phyloP scores from a whole-genome alignment of 129 eudicot species.

The Tanacetum coccineum region DNA sequence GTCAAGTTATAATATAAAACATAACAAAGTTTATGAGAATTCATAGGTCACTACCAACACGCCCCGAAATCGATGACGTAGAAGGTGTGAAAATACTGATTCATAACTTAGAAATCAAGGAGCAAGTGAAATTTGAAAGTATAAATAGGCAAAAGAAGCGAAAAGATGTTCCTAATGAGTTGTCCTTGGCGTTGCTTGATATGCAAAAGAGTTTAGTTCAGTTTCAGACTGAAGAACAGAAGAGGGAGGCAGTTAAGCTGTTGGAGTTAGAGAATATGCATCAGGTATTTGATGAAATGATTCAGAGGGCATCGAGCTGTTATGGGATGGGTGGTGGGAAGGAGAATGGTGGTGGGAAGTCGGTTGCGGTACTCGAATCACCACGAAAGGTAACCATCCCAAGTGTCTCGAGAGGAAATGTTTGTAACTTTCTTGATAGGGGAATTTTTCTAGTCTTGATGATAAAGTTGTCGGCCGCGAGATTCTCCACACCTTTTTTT shows the following conservation, averaged over 20 bases:
- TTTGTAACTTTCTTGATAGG: no score
- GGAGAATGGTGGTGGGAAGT: constrained; percentile 17
- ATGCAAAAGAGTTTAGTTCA: constrained; percentile 56
- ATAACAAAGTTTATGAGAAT: no score
- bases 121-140: constrained; percentile 50
- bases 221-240: constrained; percentile 67
- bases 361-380: no score
- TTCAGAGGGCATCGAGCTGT: constrained; percentile 70
- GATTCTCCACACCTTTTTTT: no score
- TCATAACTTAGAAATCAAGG: constrained; percentile 60
- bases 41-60: constrained; percentile 60
- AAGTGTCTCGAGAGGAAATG: no score
- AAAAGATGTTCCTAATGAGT: constrained; percentile 57
- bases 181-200: constrained; percentile 53
- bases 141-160: constrained; percentile 49
- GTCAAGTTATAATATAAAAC: no score
- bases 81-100: constrained; percentile 68
- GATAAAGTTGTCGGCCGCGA: no score
- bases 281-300: constrained; percentile 69
- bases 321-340: constrained; percentile 28
- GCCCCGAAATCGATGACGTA: constrained; percentile 82
- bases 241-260: constrained; percentile 57
- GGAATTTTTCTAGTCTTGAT: no score
- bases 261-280: constrained; percentile 75
- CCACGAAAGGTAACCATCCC: no score